Conservation (phyloP, 2,329 filamentous ascomycete species). For the Claviceps spartinae region DNA sequence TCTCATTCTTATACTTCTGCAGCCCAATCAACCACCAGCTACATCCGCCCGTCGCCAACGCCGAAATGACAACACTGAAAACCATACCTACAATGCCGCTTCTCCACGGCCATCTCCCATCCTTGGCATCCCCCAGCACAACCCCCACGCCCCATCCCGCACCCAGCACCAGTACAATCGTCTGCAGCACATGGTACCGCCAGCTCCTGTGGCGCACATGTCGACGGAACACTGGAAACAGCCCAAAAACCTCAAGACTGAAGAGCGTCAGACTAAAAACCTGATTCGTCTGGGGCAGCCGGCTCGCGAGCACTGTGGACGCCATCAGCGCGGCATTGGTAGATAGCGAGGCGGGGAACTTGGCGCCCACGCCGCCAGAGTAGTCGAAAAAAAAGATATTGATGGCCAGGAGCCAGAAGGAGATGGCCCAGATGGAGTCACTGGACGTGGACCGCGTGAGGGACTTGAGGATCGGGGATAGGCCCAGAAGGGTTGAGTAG, state of each 20-base stretch:
- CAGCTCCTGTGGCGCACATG: slow-evolving; percentile 73
- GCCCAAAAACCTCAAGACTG: slow-evolving; percentile 90
- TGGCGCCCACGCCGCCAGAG: slow-evolving; percentile 50
- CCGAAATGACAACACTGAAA: slow-evolving; percentile 59
- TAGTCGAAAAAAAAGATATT: slow-evolving; percentile 99
- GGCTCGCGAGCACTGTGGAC: slow-evolving; percentile 81
- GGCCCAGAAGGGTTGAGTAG: slow-evolving; percentile 78
- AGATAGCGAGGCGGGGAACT: slow-evolving; percentile 62
- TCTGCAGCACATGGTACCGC: slow-evolving; percentile 66
- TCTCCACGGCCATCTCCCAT: slow-evolving; percentile 35
- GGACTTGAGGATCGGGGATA: slow-evolving; percentile 92
- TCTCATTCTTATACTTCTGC: slow-evolving; percentile 99
- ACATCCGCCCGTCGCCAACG: slow-evolving; percentile 77
- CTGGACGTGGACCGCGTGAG: slow-evolving; percentile 84
- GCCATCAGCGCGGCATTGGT: slow-evolving; percentile 97
- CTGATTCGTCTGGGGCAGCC: slow-evolving; percentile 77
- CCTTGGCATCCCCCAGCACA: slow-evolving; percentile 33
- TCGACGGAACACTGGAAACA: slow-evolving; percentile 94
- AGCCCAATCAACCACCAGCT: slow-evolving; percentile 97
- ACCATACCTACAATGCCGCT: slow-evolving; percentile 56
- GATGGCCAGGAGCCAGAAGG: slow-evolving; percentile 80
- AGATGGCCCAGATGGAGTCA: slow-evolving; percentile 96
- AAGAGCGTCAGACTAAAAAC: slow-evolving; percentile 93
- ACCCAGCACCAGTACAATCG: slow-evolving; percentile 60
- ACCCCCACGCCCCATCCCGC: slow-evolving; percentile 67